Evolutionary conservation across 495 filamentous ascomycete species (phyloP).

Genomic region (Podospora pseudopauciseta): DNA sequence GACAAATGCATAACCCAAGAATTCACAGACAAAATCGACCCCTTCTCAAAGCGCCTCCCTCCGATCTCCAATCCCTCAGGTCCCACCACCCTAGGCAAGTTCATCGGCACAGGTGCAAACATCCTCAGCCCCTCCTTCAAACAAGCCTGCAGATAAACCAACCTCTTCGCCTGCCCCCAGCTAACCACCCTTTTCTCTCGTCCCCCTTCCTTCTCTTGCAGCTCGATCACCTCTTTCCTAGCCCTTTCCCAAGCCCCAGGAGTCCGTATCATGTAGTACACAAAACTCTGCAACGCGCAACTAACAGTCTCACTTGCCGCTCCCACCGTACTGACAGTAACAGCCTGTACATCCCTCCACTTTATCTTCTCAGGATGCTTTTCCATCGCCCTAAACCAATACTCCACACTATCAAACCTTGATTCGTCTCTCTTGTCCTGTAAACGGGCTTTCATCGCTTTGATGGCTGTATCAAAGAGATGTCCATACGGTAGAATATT

Average conservation of each 20-base stretch:
- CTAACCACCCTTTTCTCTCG: conserved; percentile 43
- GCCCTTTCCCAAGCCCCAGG: conserved; percentile 29
- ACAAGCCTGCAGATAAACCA: conserved; percentile 45
- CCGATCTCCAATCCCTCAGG: conserved; percentile 42
- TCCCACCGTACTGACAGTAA: neutral
- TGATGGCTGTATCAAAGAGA: conserved; percentile 39
- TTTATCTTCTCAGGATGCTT: neutral
- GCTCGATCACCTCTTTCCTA: conserved; percentile 38
- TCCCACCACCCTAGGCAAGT: conserved; percentile 48
- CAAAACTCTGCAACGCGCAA: conserved; percentile 17
- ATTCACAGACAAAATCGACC: conserved; percentile 42
- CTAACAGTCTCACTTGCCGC: conserved; percentile 10
- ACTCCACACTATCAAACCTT: neutral
- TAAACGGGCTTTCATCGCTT: neutral
- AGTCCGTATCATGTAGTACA: conserved; percentile 26
- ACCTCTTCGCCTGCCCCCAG: conserved; percentile 46
- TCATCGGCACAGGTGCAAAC: conserved; percentile 47
- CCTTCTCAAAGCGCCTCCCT: conserved; percentile 14
- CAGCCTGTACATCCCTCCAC: conserved; percentile 8
- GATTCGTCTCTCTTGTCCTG: neutral
- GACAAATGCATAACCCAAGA: conserved; percentile 38
- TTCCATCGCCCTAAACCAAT: neutral
- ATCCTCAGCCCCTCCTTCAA: conserved; percentile 60
- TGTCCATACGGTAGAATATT: conserved; percentile 41
- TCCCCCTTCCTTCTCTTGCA: conserved; percentile 27